A percentile compares a stretch with the other conserved stretches of the same genome.
These are phyloP conservation scores for Hypoxylon fuscum DNA, from an alignment of 495 filamentous ascomycete genomes.

Conservation along the genomic window DNA sequence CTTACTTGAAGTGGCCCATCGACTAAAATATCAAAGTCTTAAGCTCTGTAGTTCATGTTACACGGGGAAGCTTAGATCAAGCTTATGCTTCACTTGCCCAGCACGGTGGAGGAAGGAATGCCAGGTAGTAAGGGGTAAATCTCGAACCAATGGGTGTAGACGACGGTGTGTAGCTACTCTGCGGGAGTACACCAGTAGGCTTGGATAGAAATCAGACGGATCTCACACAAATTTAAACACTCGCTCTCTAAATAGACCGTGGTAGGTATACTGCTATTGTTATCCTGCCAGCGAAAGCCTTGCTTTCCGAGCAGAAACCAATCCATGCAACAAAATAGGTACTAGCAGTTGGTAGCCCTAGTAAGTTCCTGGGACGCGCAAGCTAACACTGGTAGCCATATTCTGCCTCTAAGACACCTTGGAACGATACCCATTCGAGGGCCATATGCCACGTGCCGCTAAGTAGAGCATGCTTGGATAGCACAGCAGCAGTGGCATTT, in stretches of 20 bases:
- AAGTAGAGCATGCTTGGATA: slow-evolving; percentile 13
- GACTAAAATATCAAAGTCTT: slow-evolving; percentile 32
- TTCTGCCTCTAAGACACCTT: slow-evolving; percentile 6
- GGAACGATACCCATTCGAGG: slow-evolving; percentile 12
- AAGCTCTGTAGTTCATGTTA: slow-evolving; percentile 40
- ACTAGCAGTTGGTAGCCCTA: slow-evolving; percentile 11
- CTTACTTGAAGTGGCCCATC: slow-evolving; percentile 37
- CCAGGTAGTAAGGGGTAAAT: slow-evolving; percentile 14
- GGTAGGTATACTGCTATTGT: slow-evolving; percentile 9
- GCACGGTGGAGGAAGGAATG: slow-evolving; percentile 15
- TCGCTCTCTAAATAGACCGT: slow-evolving; percentile 3
- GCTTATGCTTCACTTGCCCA: slow-evolving; percentile 21
- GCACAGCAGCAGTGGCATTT: slow-evolving; percentile 27
- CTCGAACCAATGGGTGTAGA: slow-evolving; percentile 19
- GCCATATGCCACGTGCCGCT: slow-evolving; percentile 29
- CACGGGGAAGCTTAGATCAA: slow-evolving; percentile 29
- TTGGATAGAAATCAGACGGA: slow-evolving; percentile 13
- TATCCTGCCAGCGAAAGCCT: slow-evolving; percentile 5
- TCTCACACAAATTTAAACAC: neutral
- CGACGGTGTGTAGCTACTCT: slow-evolving; percentile 18
- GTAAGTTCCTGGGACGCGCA: neutral
- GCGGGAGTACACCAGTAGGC: slow-evolving; percentile 9
- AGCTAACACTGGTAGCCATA: slow-evolving; percentile 6
- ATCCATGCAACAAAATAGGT: slow-evolving; percentile 14
- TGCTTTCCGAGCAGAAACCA: neutral